Base-by-base conservation (phyloP, 768 basidiomycete species). In the Boletus huronensis region DNA sequence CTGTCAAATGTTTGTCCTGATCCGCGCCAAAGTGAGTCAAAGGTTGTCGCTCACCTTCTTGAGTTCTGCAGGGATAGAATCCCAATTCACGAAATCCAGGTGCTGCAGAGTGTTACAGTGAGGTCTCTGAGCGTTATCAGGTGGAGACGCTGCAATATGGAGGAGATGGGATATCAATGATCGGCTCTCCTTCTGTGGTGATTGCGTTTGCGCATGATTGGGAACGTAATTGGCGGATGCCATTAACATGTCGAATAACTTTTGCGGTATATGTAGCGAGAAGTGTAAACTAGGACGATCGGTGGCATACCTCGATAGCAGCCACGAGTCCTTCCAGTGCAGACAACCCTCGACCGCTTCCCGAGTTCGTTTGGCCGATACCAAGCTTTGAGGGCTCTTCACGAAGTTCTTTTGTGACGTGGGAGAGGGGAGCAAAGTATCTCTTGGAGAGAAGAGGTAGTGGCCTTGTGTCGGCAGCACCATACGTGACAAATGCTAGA, bases 251-350 rank as follows among this genome's bases (percentile, higher is more conserved):
- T 78, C 75, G 58, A 74, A 66, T 73, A 77, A 35, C 75, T 76
- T 43, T 59, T 74, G 76, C 58, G 77, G 79, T 36, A 16, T 48
- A 34, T 57, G 38, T 39, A 46, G 21, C n/a, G 28, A 40, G 45
- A 45, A 32, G 10, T 5, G 14, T 21, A 26, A 14, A 31, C 3
- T n/a, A 19, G 44, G 25, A 41, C 19, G n/a, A n/a, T 40, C 14
- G n/a, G 16, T 3, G 13, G 21, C 72, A 50, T 50, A 88, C 87
- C 77, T 90, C 87, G 23, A 89, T 69, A 31, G 82, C 83, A 17
- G 87, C 83, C 14, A 86, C 83, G 13, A 88, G 66, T 8, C 84
- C 88, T 54, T 90, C 88, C 7, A 90, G 70, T 5, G 84, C 83
- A 26, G 85, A 84, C 79, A 88, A 78, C 1, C 87, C 87, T 28